Conservation (phyloP, 2,329 filamentous ascomycete genomes). For the Pestalotiopsis sp. region DNA sequence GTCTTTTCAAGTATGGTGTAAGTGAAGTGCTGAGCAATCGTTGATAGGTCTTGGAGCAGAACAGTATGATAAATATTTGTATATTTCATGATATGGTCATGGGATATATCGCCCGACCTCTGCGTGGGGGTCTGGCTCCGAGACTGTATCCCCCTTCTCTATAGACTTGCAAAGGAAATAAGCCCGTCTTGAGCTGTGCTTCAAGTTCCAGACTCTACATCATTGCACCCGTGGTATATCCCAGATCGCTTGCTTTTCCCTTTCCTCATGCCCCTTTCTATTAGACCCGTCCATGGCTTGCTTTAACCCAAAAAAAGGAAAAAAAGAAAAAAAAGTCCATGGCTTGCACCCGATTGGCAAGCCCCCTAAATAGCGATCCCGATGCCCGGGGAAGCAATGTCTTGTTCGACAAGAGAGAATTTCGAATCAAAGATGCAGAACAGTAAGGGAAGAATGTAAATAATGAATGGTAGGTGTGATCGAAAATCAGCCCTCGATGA, state of each 20-base stretch:
- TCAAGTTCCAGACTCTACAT: constrained; percentile 4
- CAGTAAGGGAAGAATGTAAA: neutral
- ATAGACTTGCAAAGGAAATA: neutral
- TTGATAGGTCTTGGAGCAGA: neutral
- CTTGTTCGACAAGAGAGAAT: too few relatives aligned
- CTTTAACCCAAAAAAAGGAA: neutral
- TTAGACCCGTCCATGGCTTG: neutral
- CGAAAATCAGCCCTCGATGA: constrained; percentile 45
- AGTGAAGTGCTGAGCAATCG: neutral
- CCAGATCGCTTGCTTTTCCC: constrained; percentile 1
- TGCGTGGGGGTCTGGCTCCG: neutral
- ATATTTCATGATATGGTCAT: neutral
- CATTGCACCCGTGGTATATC: constrained; percentile 4
- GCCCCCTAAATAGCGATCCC: neutral
- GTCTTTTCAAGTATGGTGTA: neutral
- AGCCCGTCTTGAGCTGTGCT: neutral
- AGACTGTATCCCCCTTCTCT: neutral
- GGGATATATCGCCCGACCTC: neutral
- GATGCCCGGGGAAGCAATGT: neutral
- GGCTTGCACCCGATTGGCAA: neutral
- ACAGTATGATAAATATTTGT: constrained; percentile 6
- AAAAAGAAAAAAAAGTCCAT: neutral
- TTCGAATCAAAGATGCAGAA: neutral
- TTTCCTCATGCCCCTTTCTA: neutral
- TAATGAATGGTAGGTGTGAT: neutral